Conservation (phyloP, 2,329 filamentous ascomycete species). For the Lachnellula cervina region DNA sequence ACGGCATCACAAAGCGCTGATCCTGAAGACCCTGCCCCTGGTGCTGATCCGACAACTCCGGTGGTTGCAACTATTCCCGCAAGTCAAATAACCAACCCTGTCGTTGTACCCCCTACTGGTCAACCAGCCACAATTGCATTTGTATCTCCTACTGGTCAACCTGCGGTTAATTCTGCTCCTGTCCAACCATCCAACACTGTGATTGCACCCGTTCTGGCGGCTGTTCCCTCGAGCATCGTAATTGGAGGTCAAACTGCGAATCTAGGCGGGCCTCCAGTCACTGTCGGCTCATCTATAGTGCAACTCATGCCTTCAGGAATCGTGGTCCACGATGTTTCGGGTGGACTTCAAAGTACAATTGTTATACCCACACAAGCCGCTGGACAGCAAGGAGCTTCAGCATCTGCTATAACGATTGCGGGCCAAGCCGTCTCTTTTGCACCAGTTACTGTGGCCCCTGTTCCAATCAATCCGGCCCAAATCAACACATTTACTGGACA, state of each 20-base stretch:
- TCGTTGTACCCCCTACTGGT: background rate
- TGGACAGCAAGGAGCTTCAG: background rate
- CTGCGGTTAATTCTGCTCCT: background rate
- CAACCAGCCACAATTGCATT: background rate
- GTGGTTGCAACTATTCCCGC: background rate
- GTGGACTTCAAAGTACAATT: background rate
- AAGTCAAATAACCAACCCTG: background rate
- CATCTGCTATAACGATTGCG: background rate
- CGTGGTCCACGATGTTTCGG: background rate
- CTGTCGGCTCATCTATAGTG: background rate
- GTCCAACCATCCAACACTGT: background rate
- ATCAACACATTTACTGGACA: background rate
- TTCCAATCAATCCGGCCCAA: background rate
- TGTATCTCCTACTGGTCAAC: background rate
- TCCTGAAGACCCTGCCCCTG: background rate
- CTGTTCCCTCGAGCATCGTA: background rate
- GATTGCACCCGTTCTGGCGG: background rate
- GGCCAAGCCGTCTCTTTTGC: slow-evolving; percentile 1
- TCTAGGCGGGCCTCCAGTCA: background rate
- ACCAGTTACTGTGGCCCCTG: background rate
- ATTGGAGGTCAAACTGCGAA: background rate
- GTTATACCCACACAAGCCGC: background rate
- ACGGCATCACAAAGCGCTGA: background rate
- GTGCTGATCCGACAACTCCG: background rate
- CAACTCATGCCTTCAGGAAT: background rate